Conservation (phyloP, 768 basidiomycete genomes). For the Galerina marginata region DNA sequence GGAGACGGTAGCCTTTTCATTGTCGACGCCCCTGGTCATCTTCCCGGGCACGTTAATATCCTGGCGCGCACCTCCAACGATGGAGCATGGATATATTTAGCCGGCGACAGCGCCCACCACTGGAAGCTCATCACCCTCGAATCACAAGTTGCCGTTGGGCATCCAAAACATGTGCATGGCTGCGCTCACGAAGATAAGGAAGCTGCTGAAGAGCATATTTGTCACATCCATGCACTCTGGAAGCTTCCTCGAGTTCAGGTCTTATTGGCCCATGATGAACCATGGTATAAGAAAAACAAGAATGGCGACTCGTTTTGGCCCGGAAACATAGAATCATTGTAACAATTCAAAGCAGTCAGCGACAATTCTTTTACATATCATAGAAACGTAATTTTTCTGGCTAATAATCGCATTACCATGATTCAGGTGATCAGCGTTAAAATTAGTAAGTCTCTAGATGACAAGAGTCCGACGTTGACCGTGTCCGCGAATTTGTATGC, state of each 20-base stretch:
- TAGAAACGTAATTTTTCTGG: too few species aligned
- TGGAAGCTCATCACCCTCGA: constrained; percentile 54
- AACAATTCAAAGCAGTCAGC: background rate
- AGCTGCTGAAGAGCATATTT: constrained; percentile 47
- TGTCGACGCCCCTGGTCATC: constrained; percentile 62
- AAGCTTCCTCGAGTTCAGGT: constrained; percentile 46
- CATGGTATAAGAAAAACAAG: constrained; percentile 55
- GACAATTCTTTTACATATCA: too few species aligned
- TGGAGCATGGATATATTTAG: constrained; percentile 61
- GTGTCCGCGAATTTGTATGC: too few species aligned
- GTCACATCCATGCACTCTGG: constrained; percentile 42
- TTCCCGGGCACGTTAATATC: constrained; percentile 58
- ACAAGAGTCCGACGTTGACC: too few species aligned
- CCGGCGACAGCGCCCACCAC: constrained; percentile 62
- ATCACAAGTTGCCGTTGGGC: constrained; percentile 40
- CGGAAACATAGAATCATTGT: constrained; percentile 17
- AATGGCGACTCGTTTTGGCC: constrained; percentile 39
- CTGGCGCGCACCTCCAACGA: constrained; percentile 58
- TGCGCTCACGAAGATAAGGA: constrained; percentile 53
- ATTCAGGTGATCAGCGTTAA: too few species aligned
- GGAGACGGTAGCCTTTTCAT: constrained; percentile 65
- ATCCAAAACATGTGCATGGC: constrained; percentile 28
- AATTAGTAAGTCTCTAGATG: too few species aligned
- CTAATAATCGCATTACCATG: too few species aligned
- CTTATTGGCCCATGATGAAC: constrained; percentile 57